These are phyloP conservation scores for Monocercomonoides exilis DNA, from an alignment of 78 protist genomes.

Conservation along the genomic window DNA sequence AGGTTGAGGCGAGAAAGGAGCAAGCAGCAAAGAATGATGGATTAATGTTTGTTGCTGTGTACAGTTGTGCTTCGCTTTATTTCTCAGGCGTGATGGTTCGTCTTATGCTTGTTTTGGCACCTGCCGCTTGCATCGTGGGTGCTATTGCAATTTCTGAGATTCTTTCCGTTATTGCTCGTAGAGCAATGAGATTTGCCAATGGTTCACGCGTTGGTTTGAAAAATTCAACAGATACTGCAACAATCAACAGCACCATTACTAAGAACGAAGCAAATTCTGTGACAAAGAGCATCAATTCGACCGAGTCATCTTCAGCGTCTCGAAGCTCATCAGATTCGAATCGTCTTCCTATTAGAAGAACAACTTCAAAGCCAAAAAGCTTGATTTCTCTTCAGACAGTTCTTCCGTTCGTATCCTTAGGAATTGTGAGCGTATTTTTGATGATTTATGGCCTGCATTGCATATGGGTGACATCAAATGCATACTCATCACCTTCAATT, in stretches of 20 bases:
- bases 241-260: not conserved
- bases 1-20: not conserved
- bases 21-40: not conserved
- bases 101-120: constrained; percentile 87
- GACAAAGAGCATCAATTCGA: not conserved
- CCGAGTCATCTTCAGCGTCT: not conserved
- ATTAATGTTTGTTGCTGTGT: constrained; percentile 68
- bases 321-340: too few relatives aligned
- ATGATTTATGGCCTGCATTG: constrained; percentile 78
- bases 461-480: constrained; percentile 86
- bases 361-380: not conserved
- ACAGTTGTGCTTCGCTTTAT: constrained; percentile 68
- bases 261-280: not conserved
- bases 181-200: too few relatives aligned
- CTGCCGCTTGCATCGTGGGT: constrained; percentile 76
- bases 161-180: too few relatives aligned
- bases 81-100: constrained; percentile 98
- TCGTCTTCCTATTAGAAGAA: too few relatives aligned
- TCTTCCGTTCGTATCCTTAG: constrained; percentile 37
- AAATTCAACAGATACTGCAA: not conserved
- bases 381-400: not conserved
- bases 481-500: constrained; percentile 94
- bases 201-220: too few relatives aligned
- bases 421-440: constrained; percentile 47
- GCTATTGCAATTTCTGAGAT: constrained; percentile 65